A percentile compares a stretch with the other conserved stretches of the same genome.
These are phyloP conservation scores for Phallus indusiatus DNA, from an alignment of 768 basidiomycete genomes.

Conservation along the genomic window DNA sequence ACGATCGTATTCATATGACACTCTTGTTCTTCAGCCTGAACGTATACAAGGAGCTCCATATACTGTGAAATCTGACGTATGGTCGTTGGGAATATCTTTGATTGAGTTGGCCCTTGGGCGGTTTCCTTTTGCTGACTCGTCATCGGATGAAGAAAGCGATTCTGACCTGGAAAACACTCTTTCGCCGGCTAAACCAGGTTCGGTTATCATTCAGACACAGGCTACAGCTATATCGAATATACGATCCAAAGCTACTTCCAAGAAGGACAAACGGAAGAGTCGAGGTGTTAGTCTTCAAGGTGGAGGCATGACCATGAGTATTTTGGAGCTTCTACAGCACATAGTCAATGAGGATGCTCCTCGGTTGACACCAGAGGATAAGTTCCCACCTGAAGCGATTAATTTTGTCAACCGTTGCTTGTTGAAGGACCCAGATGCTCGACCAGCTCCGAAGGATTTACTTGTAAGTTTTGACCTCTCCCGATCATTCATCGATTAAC, in stretches of 20 bases:
- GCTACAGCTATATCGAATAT: not conserved
- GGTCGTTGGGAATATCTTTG: slow-evolving; percentile 95
- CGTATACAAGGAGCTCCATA: slow-evolving; percentile 98
- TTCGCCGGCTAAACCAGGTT: slow-evolving; percentile 57
- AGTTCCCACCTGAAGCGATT: slow-evolving; percentile 66
- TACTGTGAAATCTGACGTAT: slow-evolving; percentile 98
- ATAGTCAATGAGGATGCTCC: slow-evolving; percentile 99
- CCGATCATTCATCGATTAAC: slow-evolving; percentile 3
- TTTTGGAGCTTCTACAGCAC: slow-evolving; percentile 91
- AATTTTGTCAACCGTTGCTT: slow-evolving; percentile 85
- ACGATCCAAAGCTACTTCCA: slow-evolving; percentile 27
- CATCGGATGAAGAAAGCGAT: slow-evolving; percentile 63
- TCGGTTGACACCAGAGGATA: slow-evolving; percentile 63
- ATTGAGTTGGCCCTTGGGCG: slow-evolving; percentile 95
- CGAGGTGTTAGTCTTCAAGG: slow-evolving; percentile 91
- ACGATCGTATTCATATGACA: not conserved
- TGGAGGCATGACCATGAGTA: slow-evolving; percentile 96
- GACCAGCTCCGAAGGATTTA: slow-evolving; percentile 84
- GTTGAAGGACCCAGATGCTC: slow-evolving; percentile 76
- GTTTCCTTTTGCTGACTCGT: slow-evolving; percentile 89
- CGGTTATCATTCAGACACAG: slow-evolving; percentile 24
- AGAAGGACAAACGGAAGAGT: slow-evolving; percentile 80
- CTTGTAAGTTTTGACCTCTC: slow-evolving; percentile 41
- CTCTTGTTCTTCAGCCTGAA: slow-evolving; percentile 63
- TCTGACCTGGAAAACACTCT: slow-evolving; percentile 56